These are phyloP conservation scores for Russula emetica DNA, from an alignment of 768 basidiomycete species.

Conservation along the genomic window DNA sequence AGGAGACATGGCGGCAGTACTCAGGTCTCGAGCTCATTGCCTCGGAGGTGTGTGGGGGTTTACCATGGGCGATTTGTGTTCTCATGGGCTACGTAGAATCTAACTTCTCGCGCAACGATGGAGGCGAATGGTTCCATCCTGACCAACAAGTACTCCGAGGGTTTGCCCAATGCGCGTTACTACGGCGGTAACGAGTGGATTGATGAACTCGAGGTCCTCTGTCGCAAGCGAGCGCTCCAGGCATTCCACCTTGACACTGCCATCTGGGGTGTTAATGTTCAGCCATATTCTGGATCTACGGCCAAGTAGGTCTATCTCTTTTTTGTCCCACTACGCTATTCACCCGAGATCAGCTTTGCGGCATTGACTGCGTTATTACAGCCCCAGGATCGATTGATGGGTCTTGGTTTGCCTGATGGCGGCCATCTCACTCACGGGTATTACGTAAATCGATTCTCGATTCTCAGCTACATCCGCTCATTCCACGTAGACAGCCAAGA, in stretches of 20 bases:
- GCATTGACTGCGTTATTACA: constrained; percentile 93
- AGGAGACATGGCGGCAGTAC: constrained; percentile 98
- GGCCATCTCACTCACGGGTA: constrained; percentile 97
- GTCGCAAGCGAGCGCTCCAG: constrained; percentile 90
- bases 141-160: constrained; percentile 99
- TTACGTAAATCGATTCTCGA: constrained; percentile 56
- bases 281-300: constrained; percentile 94
- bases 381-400: constrained; percentile 98
- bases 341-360: constrained; percentile 65
- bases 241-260: constrained; percentile 93
- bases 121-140: constrained; percentile 98
- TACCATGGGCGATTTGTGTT: neutral
- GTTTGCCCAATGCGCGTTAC: constrained; percentile 95
- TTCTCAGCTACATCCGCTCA: constrained; percentile 11
- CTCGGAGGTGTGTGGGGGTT: constrained; percentile 67
- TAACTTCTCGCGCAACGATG: constrained; percentile 94
- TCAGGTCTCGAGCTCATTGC: constrained; percentile 98
- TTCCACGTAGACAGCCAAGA: constrained; percentile 77
- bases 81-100: constrained; percentile 53
- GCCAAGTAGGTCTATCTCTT: constrained; percentile 63
- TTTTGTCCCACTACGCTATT: constrained; percentile 9
- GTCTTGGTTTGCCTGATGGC: constrained; percentile 95
- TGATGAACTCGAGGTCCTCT: constrained; percentile 91
- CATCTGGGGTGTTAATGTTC: constrained; percentile 98
- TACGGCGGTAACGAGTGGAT: constrained; percentile 98